Evolutionary conservation across 495 filamentous ascomycete species (phyloP), one percentile per base, ranked within the genome.

Genomic region (Penicillium bovifimosum): DNA sequence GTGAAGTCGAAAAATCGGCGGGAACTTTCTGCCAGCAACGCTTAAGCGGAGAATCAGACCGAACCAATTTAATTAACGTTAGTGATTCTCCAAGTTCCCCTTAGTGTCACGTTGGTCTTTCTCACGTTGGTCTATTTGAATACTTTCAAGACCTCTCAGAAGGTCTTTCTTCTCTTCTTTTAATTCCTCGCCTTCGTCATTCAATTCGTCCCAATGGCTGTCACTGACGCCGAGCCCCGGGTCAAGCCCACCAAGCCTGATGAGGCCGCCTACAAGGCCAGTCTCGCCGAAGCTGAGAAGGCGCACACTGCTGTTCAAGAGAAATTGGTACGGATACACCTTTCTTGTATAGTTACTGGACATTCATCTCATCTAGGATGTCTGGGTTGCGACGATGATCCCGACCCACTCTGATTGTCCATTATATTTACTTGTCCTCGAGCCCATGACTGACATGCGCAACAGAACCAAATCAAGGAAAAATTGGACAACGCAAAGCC

Each of bases 401-500:
- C 39, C 28, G 29, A 36, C 41, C 32, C 32, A 46, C 47, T 24
- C 47, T 27, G 42, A 40, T 29, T 43, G 41, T 43, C 32, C 20
- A 2, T 42, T 50, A 27, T 24, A 24, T 34, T 16, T 13, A 48
- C 33, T 27, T 43, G 26, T 31, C 45, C 45, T 47, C 47, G 44
- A 24, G 32, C 46, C n/a, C 6, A 29, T 42, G 38, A 42, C 48
- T 50, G 48, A 41, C 46, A 47, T 47, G 52, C 29, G 11, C 20
- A 64, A 47, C 56, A 98, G 92, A 90, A 86, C 65, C 80, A 82
- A 54, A 74, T 92, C 68, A 90, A 88, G 71, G 80, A 84, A 60
- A 95, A 96, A 71, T 76, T 96, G 58, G 89, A 95, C 41, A 70
- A 79, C 41, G 87, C 86, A 46, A 79, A 84, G 54, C 86, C 86